Evolutionary conservation across 1,284 basidiomycete species (phyloP).

Genomic region (Cryptococcus maquisensis): DNA sequence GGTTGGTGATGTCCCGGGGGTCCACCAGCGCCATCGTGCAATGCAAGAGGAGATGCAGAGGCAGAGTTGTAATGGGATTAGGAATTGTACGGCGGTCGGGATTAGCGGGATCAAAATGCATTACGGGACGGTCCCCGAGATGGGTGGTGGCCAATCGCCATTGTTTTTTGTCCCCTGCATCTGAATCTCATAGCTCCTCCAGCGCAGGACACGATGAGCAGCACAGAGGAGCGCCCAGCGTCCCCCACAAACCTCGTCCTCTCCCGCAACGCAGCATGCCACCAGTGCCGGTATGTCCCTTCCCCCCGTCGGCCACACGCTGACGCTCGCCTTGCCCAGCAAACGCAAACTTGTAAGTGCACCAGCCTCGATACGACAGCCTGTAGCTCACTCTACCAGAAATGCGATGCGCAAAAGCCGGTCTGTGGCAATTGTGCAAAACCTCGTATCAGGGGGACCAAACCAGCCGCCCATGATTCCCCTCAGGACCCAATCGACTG

Average conservation of each 20-base stretch:
- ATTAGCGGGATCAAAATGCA: too few relatives aligned
- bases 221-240: neutral
- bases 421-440: constrained; percentile 39
- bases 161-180: neutral
- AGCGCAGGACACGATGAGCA: neutral
- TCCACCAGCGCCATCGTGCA: constrained; percentile 26
- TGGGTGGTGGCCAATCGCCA: neutral
- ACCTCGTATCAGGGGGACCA: constrained; percentile 28
- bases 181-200: neutral
- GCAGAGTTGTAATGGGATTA: too few relatives aligned
- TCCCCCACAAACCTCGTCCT: constrained; percentile 16
- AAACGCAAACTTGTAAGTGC: constrained; percentile 37
- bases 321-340: constrained; percentile 8
- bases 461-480: constrained; percentile 7
- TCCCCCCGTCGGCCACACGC: neutral
- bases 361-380: neutral
- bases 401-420: constrained; percentile 42
- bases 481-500: constrained; percentile 16
- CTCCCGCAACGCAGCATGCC: constrained; percentile 42
- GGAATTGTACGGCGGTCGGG: too few relatives aligned
- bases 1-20: constrained; percentile 35
- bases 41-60: constrained; percentile 6
- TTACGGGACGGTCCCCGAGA: too few relatives aligned
- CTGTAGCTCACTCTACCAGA: constrained; percentile 16
- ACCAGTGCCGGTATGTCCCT: constrained; percentile 35